phyloP scores from a whole-genome alignment of 495 filamentous ascomycete species.

The Aspergillus homomorphus region DNA sequence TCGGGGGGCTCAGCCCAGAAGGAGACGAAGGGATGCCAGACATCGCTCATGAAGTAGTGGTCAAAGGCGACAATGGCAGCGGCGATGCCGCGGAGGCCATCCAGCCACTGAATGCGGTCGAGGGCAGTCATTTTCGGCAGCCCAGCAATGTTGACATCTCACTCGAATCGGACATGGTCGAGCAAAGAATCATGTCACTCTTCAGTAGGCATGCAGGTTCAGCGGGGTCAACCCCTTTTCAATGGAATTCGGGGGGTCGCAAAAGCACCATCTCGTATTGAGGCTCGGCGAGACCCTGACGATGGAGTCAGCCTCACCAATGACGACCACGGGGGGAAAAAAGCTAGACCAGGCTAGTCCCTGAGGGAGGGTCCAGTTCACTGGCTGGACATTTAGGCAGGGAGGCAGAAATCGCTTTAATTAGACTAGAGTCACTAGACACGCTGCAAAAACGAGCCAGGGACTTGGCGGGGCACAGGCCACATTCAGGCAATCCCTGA shows the following conservation, averaged over 20 bases:
- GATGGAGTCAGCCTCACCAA: not conserved
- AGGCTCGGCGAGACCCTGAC: not conserved
- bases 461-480: not conserved
- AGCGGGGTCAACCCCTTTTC: not conserved
- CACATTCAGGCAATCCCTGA: too few relatives aligned
- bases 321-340: not conserved
- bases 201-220: not conserved
- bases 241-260: not conserved
- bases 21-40: conserved; percentile 25
- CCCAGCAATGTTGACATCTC: too few relatives aligned
- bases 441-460: not conserved
- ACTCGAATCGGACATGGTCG: not conserved
- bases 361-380: not conserved
- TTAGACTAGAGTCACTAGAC: too few relatives aligned
- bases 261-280: not conserved
- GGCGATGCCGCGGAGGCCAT: conserved; percentile 31
- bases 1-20: conserved; percentile 32
- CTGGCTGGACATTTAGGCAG: not conserved
- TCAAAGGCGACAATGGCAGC: conserved; percentile 25
- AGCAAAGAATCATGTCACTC: not conserved
- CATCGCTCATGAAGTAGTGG: conserved; percentile 25
- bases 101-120: conserved; percentile 25
- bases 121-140: not conserved
- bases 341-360: not conserved
- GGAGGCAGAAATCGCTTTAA: not conserved